phyloP scores from a whole-genome alignment of 2,329 filamentous ascomycete genomes.

The Triangularia verruculosa region DNA sequence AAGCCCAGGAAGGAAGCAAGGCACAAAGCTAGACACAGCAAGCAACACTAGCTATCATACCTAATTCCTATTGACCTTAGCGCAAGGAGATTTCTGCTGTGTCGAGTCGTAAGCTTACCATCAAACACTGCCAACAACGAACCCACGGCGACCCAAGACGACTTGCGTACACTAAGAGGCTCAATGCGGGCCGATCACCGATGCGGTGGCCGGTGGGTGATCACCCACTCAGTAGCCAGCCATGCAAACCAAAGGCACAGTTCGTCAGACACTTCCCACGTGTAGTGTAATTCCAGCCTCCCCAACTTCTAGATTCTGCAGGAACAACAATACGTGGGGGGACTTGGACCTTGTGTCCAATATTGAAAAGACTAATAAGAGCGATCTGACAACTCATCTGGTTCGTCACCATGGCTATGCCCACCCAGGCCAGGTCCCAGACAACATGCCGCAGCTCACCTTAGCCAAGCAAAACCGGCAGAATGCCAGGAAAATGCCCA shows the following conservation, averaged over 20 bases:
- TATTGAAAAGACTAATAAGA: not conserved
- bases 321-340: not conserved
- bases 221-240: not conserved
- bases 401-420: not conserved
- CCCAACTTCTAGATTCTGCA: not conserved
- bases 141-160: not conserved
- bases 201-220: not conserved
- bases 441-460: too few species aligned
- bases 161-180: not conserved
- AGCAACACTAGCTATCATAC: not conserved
- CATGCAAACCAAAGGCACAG: not conserved
- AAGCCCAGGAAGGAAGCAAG: slow-evolving; percentile 2
- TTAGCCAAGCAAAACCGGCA: too few species aligned
- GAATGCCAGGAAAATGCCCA: too few species aligned
- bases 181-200: not conserved
- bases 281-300: not conserved
- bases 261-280: not conserved
- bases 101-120: not conserved
- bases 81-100: not conserved
- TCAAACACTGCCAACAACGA: not conserved
- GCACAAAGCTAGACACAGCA: slow-evolving; percentile 3
- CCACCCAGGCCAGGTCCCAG: not conserved
- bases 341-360: not conserved
- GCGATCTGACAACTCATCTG: not conserved
- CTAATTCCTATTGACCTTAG: not conserved